Evolutionary conservation across 352 stramenopile species (phyloP).

Genomic region (Phytophthora rubi): DNA sequence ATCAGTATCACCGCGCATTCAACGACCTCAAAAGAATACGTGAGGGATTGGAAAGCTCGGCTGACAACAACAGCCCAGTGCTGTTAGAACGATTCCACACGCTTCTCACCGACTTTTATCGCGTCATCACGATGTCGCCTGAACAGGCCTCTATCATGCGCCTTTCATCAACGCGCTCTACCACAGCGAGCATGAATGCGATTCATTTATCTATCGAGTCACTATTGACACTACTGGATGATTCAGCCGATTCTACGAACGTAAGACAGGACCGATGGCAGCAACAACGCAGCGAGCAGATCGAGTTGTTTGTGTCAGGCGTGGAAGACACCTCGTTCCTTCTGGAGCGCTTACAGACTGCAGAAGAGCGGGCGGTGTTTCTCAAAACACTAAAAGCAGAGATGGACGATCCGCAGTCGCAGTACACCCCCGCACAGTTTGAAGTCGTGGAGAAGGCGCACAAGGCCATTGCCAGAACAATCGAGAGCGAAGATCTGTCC

Average conservation of each 20-base stretch:
- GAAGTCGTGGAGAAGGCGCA: background rate
- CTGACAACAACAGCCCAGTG: background rate
- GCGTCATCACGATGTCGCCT: background rate
- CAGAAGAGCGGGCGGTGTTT: slow-evolving; percentile 2
- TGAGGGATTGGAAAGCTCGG: background rate
- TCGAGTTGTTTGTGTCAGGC: background rate
- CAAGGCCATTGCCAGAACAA: background rate
- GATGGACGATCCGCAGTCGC: background rate
- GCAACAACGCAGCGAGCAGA: background rate
- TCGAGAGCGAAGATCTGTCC: background rate
- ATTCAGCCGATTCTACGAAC: background rate
- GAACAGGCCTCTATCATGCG: background rate
- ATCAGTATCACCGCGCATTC: background rate
- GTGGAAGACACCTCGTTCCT: slow-evolving; percentile 1
- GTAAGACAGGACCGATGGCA: background rate
- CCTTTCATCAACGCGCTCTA: background rate
- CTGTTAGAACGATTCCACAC: background rate
- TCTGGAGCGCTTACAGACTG: slow-evolving; percentile 9
- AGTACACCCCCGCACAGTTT: slow-evolving; percentile 8
- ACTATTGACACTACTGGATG: background rate
- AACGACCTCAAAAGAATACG: background rate
- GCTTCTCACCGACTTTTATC: background rate
- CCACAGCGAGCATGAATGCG: background rate
- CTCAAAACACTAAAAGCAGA: slow-evolving; percentile 3
- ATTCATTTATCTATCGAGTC: background rate